Percentiles rank a stretch among this genome's conserved stretches.
Conservation (phyloP, 805 yeast genomes). For the Suhomyces canberraensis region DNA sequence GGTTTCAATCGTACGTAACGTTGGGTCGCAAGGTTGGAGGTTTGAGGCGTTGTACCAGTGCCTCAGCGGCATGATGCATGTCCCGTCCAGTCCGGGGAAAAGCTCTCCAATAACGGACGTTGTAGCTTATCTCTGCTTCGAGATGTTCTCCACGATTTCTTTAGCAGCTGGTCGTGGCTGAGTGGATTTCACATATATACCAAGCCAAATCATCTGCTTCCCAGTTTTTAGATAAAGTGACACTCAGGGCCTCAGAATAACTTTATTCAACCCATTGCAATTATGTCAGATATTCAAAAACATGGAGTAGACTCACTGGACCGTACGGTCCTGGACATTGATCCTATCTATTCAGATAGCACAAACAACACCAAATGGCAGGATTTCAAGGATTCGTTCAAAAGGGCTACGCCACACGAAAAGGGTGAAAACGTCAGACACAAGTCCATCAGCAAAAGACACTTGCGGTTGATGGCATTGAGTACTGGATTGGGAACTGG, state of each 20-base stretch:
- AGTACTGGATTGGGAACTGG: slow-evolving; percentile 32
- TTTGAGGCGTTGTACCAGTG: not conserved
- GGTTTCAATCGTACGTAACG: not conserved
- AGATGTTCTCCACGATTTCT: not conserved
- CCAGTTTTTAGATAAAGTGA: no score
- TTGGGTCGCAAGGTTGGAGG: not conserved
- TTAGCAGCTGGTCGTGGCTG: not conserved
- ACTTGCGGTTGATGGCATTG: slow-evolving; percentile 27
- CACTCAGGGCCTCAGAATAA: no score
- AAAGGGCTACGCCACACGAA: slow-evolving; percentile 12
- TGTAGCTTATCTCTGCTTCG: not conserved
- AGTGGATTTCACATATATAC: not conserved
- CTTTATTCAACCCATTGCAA: not conserved
- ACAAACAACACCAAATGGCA: slow-evolving; percentile 13
- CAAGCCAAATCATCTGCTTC: not conserved
- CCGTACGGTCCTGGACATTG: slow-evolving; percentile 5
- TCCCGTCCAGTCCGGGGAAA: not conserved
- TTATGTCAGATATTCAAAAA: slow-evolving; percentile 3
- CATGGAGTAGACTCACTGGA: slow-evolving; percentile 1
- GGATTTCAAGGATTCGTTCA: slow-evolving; percentile 21
- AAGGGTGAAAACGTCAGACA: slow-evolving; percentile 5
- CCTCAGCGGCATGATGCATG: not conserved
- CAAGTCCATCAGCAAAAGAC: slow-evolving; percentile 17
- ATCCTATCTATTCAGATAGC: slow-evolving; percentile 5
- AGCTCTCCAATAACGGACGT: not conserved